A percentile compares a stretch with the other conserved stretches of the same genome.
These are phyloP conservation scores for Scheffersomyces insectosa DNA, from an alignment of 1,139 yeast species.

Conservation along the genomic window DNA sequence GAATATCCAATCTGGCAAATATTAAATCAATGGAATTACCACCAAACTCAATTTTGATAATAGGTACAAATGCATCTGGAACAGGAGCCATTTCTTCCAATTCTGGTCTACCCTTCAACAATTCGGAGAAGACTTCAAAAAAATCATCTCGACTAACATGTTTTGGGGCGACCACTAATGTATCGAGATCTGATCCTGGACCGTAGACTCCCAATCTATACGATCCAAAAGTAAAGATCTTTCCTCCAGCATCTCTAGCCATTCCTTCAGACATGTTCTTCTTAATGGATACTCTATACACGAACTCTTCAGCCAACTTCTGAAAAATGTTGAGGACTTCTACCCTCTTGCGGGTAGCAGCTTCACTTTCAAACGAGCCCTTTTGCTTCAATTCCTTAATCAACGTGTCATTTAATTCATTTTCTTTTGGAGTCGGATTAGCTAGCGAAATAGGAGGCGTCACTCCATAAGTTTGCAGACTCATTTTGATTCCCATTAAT, in stretches of 20 bases:
- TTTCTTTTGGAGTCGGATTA: constrained; percentile 82
- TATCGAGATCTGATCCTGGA: constrained; percentile 97
- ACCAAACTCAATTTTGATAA: constrained; percentile 80
- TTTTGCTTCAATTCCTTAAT: constrained; percentile 78
- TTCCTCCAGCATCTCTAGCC: constrained; percentile 98
- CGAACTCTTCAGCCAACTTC: constrained; percentile 75
- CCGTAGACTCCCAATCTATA: constrained; percentile 95
- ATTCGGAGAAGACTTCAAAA: constrained; percentile 70
- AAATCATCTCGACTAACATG: constrained; percentile 92
- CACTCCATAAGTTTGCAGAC: constrained; percentile 60
- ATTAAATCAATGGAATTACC: constrained; percentile 92
- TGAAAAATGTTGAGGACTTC: constrained; percentile 73
- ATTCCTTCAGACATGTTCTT: constrained; percentile 96
- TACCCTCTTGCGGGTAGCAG: constrained; percentile 75
- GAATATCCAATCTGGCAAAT: constrained; percentile 76
- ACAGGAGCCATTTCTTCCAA: constrained; percentile 88
- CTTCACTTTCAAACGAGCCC: constrained; percentile 87
- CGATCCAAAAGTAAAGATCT: constrained; percentile 92
- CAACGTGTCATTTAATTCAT: constrained; percentile 68
- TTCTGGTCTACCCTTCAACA: constrained; percentile 71
- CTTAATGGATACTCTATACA: constrained; percentile 70
- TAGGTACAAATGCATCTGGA: constrained; percentile 96
- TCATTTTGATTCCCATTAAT: constrained; percentile 17
- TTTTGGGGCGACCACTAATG: constrained; percentile 92
- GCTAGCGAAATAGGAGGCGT: constrained; percentile 86